These are phyloP conservation scores for Penicillium sp. DNA, from an alignment of 2,329 filamentous ascomycete species.

Conservation along the genomic window DNA sequence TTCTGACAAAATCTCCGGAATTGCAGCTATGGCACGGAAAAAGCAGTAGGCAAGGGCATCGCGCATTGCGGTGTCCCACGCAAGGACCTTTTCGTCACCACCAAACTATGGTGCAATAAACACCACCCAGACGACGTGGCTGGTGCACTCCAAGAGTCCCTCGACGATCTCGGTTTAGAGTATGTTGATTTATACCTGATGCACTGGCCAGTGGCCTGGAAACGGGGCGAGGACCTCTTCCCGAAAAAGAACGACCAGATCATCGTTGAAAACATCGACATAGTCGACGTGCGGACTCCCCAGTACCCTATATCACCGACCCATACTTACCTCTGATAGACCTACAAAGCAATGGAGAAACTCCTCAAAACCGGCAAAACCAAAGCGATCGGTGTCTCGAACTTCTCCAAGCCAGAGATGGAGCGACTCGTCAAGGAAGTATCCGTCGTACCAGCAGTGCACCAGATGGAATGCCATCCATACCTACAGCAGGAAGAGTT, in stretches of 20 bases:
- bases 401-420: slow-evolving; percentile 48
- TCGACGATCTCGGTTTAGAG: slow-evolving; percentile 59
- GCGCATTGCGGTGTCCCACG: slow-evolving; percentile 60
- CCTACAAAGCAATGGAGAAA: slow-evolving; percentile 50
- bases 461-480: slow-evolving; percentile 51
- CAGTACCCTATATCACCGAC: neutral
- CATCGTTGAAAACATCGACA: slow-evolving; percentile 44
- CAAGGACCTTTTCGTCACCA: slow-evolving; percentile 61
- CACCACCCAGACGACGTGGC: slow-evolving; percentile 59
- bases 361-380: slow-evolving; percentile 40
- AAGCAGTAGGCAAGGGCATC: slow-evolving; percentile 61
- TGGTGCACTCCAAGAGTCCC: slow-evolving; percentile 55
- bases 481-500: slow-evolving; percentile 51
- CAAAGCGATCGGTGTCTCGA: slow-evolving; percentile 51
- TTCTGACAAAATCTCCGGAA: neutral
- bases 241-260: slow-evolving; percentile 45
- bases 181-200: slow-evolving; percentile 68
- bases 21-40: slow-evolving; percentile 57
- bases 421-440: slow-evolving; percentile 45
- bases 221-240: slow-evolving; percentile 44
- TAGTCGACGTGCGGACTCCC: slow-evolving; percentile 40
- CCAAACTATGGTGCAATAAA: slow-evolving; percentile 63
- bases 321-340: slow-evolving; percentile 25
- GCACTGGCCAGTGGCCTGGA: slow-evolving; percentile 58
- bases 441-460: slow-evolving; percentile 44